phyloP scores from a whole-genome alignment of 768 basidiomycete genomes.

The Inosperma sp. region DNA sequence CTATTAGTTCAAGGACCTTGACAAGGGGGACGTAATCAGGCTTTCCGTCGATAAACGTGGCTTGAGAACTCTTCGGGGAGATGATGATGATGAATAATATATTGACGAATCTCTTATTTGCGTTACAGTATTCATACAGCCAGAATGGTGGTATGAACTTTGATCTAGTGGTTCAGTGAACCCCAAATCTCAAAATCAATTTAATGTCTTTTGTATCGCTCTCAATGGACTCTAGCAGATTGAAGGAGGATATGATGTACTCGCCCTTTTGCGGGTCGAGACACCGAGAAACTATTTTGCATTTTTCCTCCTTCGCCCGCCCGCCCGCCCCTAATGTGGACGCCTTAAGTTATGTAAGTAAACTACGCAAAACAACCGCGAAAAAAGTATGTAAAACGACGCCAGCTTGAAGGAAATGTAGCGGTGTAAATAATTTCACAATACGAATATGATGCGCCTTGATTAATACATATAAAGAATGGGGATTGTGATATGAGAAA shows the following conservation, averaged over 20 bases:
- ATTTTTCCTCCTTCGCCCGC: constrained; percentile 18
- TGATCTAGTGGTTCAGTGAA: too few relatives aligned
- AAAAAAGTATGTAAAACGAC: background rate
- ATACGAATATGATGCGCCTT: background rate
- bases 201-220: too few relatives aligned
- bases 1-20: constrained; percentile 46
- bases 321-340: background rate
- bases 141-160: too few relatives aligned
- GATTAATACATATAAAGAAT: background rate
- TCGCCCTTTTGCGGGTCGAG: constrained; percentile 16
- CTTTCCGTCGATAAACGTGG: constrained; percentile 59
- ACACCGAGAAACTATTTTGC: constrained; percentile 16
- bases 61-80: constrained; percentile 20
- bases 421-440: constrained; percentile 2
- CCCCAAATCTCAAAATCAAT: too few relatives aligned
- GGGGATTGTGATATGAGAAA: background rate
- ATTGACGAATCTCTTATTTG: constrained; percentile 13
- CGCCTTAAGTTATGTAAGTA: background rate
- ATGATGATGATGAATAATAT: constrained; percentile 2
- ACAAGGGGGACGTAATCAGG: constrained; percentile 44
- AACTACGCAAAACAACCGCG: background rate
- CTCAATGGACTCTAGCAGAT: background rate
- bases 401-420: background rate
- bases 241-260: constrained; percentile 15
- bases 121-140: background rate